Evolutionary conservation across 2,329 filamentous ascomycete genomes (phyloP).

Genomic region (Xylariales sp.): DNA sequence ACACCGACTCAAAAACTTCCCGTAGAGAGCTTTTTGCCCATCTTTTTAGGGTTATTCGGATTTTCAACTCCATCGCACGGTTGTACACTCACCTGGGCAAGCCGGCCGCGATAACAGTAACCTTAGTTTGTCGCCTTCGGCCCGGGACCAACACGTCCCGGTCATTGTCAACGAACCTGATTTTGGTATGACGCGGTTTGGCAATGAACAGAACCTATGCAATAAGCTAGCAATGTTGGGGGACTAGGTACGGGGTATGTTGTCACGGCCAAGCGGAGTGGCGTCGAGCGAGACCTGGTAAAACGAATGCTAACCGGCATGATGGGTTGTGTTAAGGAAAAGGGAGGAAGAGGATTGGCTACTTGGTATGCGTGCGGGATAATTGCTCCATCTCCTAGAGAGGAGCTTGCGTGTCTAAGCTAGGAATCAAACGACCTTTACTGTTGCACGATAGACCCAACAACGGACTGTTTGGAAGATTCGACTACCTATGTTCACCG

Average conservation of each 20-base stretch:
- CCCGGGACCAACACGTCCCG: background rate
- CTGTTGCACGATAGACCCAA: too few relatives aligned
- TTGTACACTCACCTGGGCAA: slow-evolving; percentile 6
- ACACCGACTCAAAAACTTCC: slow-evolving; percentile 48
- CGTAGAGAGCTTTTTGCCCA: slow-evolving; percentile 54
- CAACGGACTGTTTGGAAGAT: too few relatives aligned
- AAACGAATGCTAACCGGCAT: background rate
- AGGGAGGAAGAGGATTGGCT: background rate
- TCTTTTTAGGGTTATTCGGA: slow-evolving; percentile 5
- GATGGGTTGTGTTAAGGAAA: too few relatives aligned
- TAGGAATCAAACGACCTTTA: too few relatives aligned
- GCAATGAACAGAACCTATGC: background rate
- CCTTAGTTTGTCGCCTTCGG: background rate
- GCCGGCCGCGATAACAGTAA: background rate
- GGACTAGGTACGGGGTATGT: background rate
- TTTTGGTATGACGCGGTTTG: background rate
- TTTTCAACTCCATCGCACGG: background rate
- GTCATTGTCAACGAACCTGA: background rate
- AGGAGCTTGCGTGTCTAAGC: too few relatives aligned
- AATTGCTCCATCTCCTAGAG: too few relatives aligned
- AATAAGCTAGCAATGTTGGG: background rate
- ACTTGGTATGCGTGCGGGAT: too few relatives aligned
- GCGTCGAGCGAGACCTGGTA: too few relatives aligned
- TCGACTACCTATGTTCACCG: too few relatives aligned
- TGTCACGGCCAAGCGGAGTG: background rate